Evolutionary conservation across 768 basidiomycete species (phyloP).

Genomic region (Lactarius quietus): DNA sequence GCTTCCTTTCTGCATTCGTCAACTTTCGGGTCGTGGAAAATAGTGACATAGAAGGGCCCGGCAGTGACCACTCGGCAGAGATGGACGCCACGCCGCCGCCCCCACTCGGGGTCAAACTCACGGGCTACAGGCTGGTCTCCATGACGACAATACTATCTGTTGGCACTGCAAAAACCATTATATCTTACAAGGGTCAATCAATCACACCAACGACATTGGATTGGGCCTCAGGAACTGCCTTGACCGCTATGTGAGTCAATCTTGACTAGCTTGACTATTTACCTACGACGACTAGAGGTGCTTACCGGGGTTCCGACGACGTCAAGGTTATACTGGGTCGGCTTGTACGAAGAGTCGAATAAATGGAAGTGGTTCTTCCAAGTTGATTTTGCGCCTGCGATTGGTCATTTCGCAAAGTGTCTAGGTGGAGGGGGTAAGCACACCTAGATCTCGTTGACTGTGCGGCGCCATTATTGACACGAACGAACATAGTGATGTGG

Average conservation of each 20-base stretch:
- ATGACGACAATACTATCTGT: not conserved
- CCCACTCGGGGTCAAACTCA: slow-evolving; percentile 13
- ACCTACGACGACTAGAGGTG: too few relatives aligned
- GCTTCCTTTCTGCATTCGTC: not conserved
- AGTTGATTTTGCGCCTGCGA: not conserved
- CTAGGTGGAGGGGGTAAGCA: slow-evolving; percentile 10
- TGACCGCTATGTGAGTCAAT: slow-evolving; percentile 1
- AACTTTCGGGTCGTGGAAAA: not conserved
- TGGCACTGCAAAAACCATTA: not conserved
- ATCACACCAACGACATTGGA: slow-evolving; percentile 7
- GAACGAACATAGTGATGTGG: not conserved
- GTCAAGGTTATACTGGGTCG: slow-evolving; percentile 8
- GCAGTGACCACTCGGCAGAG: not conserved
- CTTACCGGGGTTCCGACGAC: not conserved
- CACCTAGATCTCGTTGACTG: not conserved
- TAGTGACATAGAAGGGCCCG: not conserved
- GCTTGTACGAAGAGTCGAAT: not conserved
- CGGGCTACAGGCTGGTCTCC: slow-evolving; percentile 5
- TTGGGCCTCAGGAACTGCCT: not conserved
- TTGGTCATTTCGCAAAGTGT: not conserved
- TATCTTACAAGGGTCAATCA: slow-evolving; percentile 4
- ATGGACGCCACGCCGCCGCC: not conserved
- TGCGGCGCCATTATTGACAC: not conserved
- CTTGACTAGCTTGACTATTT: too few relatives aligned
- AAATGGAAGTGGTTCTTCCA: slow-evolving; percentile 9